Percentiles rank a stretch among this genome's conserved stretches.
Evolutionary conservation across 768 basidiomycete genomes (phyloP).

Genomic region (Nidularia pulvinata): DNA sequence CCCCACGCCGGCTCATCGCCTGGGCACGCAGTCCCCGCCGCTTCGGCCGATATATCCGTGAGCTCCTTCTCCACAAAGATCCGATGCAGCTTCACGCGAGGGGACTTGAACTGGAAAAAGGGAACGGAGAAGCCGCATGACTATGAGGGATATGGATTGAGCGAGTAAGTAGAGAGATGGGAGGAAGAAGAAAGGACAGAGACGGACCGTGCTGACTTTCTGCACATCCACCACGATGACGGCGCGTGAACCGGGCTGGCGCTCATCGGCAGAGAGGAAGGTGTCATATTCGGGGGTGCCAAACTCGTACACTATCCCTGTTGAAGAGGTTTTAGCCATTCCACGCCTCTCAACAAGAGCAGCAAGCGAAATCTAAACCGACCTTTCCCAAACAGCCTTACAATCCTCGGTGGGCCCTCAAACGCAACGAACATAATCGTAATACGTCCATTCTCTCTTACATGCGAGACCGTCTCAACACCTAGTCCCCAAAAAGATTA

Average conservation of each 20-base stretch:
- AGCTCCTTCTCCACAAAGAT: slow-evolving; percentile 32
- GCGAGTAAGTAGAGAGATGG: neutral
- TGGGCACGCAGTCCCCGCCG: neutral
- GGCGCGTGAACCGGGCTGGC: slow-evolving; percentile 54
- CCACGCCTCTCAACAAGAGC: neutral
- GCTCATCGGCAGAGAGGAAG: slow-evolving; percentile 38
- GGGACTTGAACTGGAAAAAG: slow-evolving; percentile 44
- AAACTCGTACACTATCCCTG: slow-evolving; percentile 57
- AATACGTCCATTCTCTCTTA: slow-evolving; percentile 63
- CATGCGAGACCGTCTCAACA: slow-evolving; percentile 57
- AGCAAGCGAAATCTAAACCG: neutral
- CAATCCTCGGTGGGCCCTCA: slow-evolving; percentile 55
- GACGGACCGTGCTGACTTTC: slow-evolving; percentile 42
- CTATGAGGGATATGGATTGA: slow-evolving; percentile 20
- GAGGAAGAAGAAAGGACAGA: neutral
- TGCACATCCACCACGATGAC: slow-evolving; percentile 56
- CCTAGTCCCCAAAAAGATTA: slow-evolving; percentile 24
- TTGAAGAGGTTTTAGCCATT: neutral
- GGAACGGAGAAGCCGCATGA: slow-evolving; percentile 64
- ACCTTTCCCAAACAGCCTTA: slow-evolving; percentile 64
- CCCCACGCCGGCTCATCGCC: slow-evolving; percentile 22
- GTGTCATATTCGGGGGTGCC: slow-evolving; percentile 53
- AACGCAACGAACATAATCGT: slow-evolving; percentile 65
- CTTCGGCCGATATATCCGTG: slow-evolving; percentile 25
- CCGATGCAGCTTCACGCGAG: slow-evolving; percentile 45